Evolutionary conservation across 495 filamentous ascomycete species (phyloP), one percentile per base, ranked within the genome.

Genomic region (Neurospora africana): DNA sequence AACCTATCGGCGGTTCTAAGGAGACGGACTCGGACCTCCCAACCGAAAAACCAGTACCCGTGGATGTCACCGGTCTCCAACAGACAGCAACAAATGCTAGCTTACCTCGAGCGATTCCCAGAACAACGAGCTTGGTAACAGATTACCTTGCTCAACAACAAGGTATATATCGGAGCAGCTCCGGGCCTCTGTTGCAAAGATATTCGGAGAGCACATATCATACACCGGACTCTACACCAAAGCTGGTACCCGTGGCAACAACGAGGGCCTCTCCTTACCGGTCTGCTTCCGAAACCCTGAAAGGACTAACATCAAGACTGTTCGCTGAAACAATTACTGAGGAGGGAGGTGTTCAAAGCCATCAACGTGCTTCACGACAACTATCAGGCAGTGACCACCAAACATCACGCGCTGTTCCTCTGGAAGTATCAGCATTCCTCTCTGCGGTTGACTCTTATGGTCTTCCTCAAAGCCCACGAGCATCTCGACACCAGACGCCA

Each of bases 41-140:
- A n/a, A 71, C 67, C 35, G 91, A 94, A 75, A 69, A 75, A 23
- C 78, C 89, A 39, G 89, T 83, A 4, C 90, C 89, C 3, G 85
- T 95, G 10, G 83, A 91, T 73, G 78, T 93, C 8, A 80, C 86
- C 7, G 87, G 89, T 73, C 85, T 94, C 27, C 87, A 91, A 72
- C 90, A 91, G 77, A 93, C 91, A n/a, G 82, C 91, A 1, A 82
- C 89, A 53, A 87, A 74, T 69, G 84, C 82, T 19, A 70, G 80
- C 39, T 82, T 83, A 36, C 77, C 81, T 6, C 79, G 83, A 40
- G 75, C 79, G 36, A 74, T 79, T 1, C 73, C 79, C 13, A 80
- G 81, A 70, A 78, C 82, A 19, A 58, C 76, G 35, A 82, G 80
- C 23, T 74, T 72, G 10, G 58, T 81, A 61, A 82, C 82, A 17